These are phyloP conservation scores for Chloromonas sp. DNA, from an alignment of 163 green algal species.

Conservation along the genomic window DNA sequence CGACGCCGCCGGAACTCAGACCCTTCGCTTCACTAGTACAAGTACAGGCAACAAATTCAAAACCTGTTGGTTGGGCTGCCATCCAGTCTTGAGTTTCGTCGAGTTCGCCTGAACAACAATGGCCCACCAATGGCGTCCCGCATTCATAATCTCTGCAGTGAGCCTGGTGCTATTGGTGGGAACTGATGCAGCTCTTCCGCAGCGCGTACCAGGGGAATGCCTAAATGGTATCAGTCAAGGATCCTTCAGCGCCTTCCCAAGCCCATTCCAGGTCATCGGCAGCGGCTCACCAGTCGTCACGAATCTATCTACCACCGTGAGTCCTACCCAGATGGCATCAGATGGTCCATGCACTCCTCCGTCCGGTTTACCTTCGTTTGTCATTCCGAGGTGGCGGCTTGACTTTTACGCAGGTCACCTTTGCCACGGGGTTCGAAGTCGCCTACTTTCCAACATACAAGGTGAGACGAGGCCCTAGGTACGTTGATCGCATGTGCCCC, in stretches of 20 bases:
- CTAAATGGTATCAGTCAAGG: not conserved
- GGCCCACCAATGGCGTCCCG: too few species aligned
- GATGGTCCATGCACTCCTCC: not conserved
- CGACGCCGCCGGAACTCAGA: too few species aligned
- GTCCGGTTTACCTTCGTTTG: not conserved
- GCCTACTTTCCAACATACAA: not conserved
- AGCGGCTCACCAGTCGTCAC: not conserved
- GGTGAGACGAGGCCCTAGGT: not conserved
- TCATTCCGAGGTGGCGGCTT: not conserved
- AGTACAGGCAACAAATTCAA: too few species aligned
- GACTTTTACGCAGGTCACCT: not conserved
- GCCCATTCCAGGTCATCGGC: not conserved
- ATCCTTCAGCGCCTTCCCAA: not conserved
- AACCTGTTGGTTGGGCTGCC: too few species aligned
- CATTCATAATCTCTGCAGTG: too few species aligned
- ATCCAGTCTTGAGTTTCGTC: too few species aligned
- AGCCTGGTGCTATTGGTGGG: too few species aligned
- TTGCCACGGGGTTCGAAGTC: not conserved
- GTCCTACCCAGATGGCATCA: not conserved
- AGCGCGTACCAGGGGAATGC: not conserved
- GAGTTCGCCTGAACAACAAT: too few species aligned
- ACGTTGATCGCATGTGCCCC: not conserved
- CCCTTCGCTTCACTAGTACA: too few species aligned
- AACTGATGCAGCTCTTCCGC: not conserved
- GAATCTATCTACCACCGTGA: not conserved